Percentiles rank a stretch among this genome's conserved stretches.
phyloP scores from a whole-genome alignment of 78 protist genomes.

The Dictyostelium intermedium region DNA sequence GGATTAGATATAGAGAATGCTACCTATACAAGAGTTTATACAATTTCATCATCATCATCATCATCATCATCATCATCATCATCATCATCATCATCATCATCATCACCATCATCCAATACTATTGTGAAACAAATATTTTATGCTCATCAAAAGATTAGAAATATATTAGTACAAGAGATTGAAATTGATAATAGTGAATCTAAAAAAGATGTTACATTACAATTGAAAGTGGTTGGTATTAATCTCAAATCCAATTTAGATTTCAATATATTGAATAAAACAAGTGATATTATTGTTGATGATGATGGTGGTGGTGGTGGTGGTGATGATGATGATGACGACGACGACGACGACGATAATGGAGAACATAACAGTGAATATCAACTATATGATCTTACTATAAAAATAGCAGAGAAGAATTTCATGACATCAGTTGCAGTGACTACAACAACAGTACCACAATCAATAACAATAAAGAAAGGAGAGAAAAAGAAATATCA shows the following conservation, averaged over 20 bases:
- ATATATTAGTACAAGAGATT: slow-evolving; percentile 53
- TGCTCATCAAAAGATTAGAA: slow-evolving; percentile 31
- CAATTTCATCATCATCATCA: neutral
- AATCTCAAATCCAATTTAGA: neutral
- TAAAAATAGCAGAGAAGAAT: slow-evolving; percentile 3
- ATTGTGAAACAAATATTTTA: slow-evolving; percentile 15
- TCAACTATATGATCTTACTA: neutral
- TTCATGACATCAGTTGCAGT: slow-evolving; percentile 8
- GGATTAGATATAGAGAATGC: slow-evolving; percentile 70
- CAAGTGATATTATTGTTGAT: no score
- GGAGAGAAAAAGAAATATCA: neutral
- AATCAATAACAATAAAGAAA: neutral
- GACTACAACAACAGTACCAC: neutral
- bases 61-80: no score
- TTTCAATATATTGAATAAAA: neutral
- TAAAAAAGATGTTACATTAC: neutral
- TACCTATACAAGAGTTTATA: slow-evolving; percentile 43
- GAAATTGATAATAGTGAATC: slow-evolving; percentile 14
- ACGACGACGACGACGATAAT: no score
- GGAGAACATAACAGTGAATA: neutral
- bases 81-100: no score
- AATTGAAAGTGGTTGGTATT: neutral
- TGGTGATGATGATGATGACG: no score
- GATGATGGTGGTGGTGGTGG: no score
- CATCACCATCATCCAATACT: neutral